Percentiles rank a stretch among this genome's conserved stretches.
These are phyloP conservation scores for Nannochloropsis gaditana DNA, from an alignment of 108 stramenopile genomes.

Conservation along the genomic window DNA sequence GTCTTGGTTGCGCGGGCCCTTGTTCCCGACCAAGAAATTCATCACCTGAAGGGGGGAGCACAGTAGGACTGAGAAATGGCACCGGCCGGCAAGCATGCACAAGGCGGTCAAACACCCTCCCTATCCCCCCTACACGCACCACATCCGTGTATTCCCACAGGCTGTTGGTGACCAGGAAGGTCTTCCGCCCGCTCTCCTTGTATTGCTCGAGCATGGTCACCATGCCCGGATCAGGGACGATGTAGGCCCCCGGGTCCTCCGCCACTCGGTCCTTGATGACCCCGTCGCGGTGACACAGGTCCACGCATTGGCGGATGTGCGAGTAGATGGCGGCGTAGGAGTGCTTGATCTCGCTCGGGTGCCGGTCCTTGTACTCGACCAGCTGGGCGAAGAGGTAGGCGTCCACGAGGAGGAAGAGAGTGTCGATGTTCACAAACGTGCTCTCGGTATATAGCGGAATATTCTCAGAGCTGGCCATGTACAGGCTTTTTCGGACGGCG, in stretches of 20 bases:
- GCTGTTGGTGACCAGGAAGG: constrained; percentile 86
- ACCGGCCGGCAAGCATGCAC: not conserved
- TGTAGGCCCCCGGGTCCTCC: constrained; percentile 69
- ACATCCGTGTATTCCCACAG: constrained; percentile 90
- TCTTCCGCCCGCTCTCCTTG: constrained; percentile 66
- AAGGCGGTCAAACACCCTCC: not conserved
- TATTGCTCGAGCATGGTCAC: constrained; percentile 74
- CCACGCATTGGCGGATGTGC: constrained; percentile 78
- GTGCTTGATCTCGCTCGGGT: not conserved
- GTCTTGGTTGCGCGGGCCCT: constrained; percentile 63
- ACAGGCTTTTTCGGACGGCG: constrained; percentile 38
- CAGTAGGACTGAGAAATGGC: not conserved
- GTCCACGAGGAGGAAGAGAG: constrained; percentile 71
- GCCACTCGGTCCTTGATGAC: constrained; percentile 79
- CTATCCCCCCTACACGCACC: constrained; percentile 34
- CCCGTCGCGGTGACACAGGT: constrained; percentile 91
- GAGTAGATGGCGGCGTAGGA: constrained; percentile 80
- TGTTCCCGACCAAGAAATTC: constrained; percentile 69
- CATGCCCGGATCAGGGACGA: constrained; percentile 74
- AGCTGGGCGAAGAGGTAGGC: constrained; percentile 70
- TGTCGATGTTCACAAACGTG: constrained; percentile 84
- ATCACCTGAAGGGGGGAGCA: constrained; percentile 52
- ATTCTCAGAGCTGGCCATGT: constrained; percentile 65
- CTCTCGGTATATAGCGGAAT: constrained; percentile 75
- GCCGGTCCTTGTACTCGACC: constrained; percentile 73